Base-by-base conservation (phyloP, 352 stramenopile genomes). In the Globisporangium polare region DNA sequence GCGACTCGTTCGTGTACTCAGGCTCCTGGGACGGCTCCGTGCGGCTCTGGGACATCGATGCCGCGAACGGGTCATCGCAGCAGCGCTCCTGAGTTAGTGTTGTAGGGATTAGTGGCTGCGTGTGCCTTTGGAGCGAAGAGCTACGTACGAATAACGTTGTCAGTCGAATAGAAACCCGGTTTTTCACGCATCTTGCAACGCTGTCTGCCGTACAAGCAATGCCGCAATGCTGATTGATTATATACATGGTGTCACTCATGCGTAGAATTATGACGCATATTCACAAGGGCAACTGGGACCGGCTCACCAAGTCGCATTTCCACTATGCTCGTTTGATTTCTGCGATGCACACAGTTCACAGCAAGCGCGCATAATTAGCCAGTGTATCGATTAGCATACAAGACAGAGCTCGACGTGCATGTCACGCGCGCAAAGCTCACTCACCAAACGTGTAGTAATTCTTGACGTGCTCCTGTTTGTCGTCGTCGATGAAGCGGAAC, bases 361-460 rank as follows among this genome's bases (percentile, higher is more conserved):
- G 42, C 18, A 27, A n/a, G 15, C 12, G 33, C 9, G 22, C 37
- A 26, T 26, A 39, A 22, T 49, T 37, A 53, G n/a, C 31, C 43
- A 62, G 37, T 22, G 43, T 1, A 7, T 29, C 26, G 17, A 12
- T 4, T 3, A 29, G 20, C 26, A 17, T 6, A 35, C 29, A 35
- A 35, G 29, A 6, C 29, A 35, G 29, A 35, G 29, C 9, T 8
- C 29, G 9, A 35, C n/a, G n/a, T n/a, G 29, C 29, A 8, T 18
- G 22, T n/a, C n/a, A n/a, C 7, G 29, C 24, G 3, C n/a, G n/a
- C 3, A 29, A 29, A 52, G 15, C 20, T 15, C 54, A 80, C 82
- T 29, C 73, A 92, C 83, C 83, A 49, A 92, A 90, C 15, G 73
- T 90, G 67, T 92, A 92, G 49, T 87, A 80, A 39, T 80, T 72